Base-by-base conservation (phyloP, 306 rosid genomes). In the Oxytropis ochrocephala region DNA sequence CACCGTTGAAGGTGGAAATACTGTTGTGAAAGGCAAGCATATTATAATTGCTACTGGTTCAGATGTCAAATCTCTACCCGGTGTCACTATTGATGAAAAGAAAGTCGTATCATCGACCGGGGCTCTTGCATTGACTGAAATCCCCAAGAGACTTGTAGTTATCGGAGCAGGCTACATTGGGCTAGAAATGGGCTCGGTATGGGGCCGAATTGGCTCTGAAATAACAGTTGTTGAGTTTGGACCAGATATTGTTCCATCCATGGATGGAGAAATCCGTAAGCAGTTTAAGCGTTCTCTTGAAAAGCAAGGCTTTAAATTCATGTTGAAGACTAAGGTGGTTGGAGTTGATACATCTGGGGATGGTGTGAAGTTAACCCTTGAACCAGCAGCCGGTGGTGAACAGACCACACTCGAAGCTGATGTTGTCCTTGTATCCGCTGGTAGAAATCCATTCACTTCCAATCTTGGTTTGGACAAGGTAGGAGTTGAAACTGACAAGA, bases 81-180 rank as follows among this genome's bases (percentile, higher is more conserved):
- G 99, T 7, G 77, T 91, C 63, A 48, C 96, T 65, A 95, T 95
- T 71, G 99, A 95, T 64, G 99, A 95, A 82, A 89, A 91, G 90
- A 95, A 81, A 79, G 84, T 95, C 56, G 96, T 95, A 11, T 95
- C 99, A 9, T 95, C 99, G 6, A 95, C 99, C 0, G 97, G 99
- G 44, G 99, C 99, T 74, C 85, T 95, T 42, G 95, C 91, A 64
- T 81, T 91, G 85, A 24, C 90, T 39, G 92, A 89, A 83, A 86
- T 91, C 69, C 99, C 99, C 8, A 91, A 91, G 90, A 95, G 69
- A 81, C 91, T 95, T 35, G 80, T 91, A 58, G 99, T 95, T 76
- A 81, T 95, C 35, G 97, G 99, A 60, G 99, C 99, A 13, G 99
- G 99, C 58, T 95, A 95, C 81, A 95, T 95, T 58, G 99, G 99